phyloP scores from a whole-genome alignment of 352 stramenopile species.

The Phytophthora aleatoria region DNA sequence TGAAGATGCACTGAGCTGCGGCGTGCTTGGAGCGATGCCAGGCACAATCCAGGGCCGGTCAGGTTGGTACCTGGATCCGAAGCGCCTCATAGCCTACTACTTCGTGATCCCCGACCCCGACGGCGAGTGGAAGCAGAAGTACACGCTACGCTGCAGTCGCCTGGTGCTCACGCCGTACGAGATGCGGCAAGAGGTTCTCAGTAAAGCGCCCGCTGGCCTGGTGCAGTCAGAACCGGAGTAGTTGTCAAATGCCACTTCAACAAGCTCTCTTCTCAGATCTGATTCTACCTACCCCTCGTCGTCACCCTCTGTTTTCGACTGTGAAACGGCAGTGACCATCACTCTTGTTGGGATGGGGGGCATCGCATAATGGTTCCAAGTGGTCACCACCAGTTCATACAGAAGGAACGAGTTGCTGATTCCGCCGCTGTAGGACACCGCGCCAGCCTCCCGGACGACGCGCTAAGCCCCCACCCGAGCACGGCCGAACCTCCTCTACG shows the following conservation, averaged over 20 bases:
- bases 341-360: constrained; percentile 3
- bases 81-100: constrained; percentile 78
- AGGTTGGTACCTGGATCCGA: constrained; percentile 81
- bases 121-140: constrained; percentile 72
- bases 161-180: constrained; percentile 71
- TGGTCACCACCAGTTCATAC: constrained; percentile 5
- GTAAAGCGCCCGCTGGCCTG: constrained; percentile 23
- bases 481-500: neutral
- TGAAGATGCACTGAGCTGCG: constrained; percentile 61
- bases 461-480: constrained; percentile 1
- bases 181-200: constrained; percentile 62
- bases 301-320: constrained; percentile 23
- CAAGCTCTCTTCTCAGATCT: constrained; percentile 22
- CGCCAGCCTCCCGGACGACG: neutral
- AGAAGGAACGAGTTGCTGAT: constrained; percentile 18
- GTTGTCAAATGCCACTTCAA: constrained; percentile 23
- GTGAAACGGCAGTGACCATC: constrained; percentile 14
- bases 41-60: constrained; percentile 63
- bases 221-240: constrained; percentile 1
- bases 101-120: constrained; percentile 57
- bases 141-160: constrained; percentile 54
- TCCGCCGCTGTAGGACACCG: constrained; percentile 8
- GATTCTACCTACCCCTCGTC: constrained; percentile 13
- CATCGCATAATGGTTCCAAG: constrained; percentile 10
- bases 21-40: constrained; percentile 75